These are phyloP conservation scores for Debaryomyces hansenii DNA, from an alignment of 805 yeast genomes.

Conservation along the genomic window DNA sequence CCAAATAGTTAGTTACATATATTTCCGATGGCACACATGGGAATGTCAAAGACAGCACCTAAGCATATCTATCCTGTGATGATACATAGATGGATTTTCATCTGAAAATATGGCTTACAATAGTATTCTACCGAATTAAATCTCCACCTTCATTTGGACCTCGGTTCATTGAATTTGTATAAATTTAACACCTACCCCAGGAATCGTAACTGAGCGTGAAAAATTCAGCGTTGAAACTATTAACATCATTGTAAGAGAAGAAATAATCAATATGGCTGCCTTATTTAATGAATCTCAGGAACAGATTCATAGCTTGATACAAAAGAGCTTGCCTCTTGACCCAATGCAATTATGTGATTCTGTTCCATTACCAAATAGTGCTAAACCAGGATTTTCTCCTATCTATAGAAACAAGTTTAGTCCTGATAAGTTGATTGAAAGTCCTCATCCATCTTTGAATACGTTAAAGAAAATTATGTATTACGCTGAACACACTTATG, in stretches of 20 bases:
- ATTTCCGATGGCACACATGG: too few relatives aligned
- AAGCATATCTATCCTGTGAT: too few relatives aligned
- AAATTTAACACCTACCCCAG: background rate
- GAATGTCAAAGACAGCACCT: too few relatives aligned
- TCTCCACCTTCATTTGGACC: background rate
- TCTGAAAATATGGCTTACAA: too few relatives aligned
- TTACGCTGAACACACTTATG: constrained; percentile 36
- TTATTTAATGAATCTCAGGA: constrained; percentile 14
- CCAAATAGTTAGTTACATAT: too few relatives aligned
- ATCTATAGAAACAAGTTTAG: constrained; percentile 44
- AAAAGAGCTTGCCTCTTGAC: constrained; percentile 10
- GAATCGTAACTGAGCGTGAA: too few relatives aligned
- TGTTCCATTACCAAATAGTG: constrained; percentile 37
- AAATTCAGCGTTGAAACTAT: too few relatives aligned
- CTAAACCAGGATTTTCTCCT: constrained; percentile 48
- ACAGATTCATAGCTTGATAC: constrained; percentile 11
- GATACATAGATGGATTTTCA: too few relatives aligned
- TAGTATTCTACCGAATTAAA: too few relatives aligned
- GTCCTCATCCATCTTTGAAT: constrained; percentile 43
- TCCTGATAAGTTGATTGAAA: constrained; percentile 26
- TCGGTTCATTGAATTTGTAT: background rate
- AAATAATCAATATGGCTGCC: constrained; percentile 5
- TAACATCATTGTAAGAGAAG: too few relatives aligned
- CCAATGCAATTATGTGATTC: constrained; percentile 7
- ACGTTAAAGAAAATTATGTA: constrained; percentile 49